phyloP scores from a whole-genome alignment of 2,329 filamentous ascomycete genomes.

The Botrytis sinoallii region DNA sequence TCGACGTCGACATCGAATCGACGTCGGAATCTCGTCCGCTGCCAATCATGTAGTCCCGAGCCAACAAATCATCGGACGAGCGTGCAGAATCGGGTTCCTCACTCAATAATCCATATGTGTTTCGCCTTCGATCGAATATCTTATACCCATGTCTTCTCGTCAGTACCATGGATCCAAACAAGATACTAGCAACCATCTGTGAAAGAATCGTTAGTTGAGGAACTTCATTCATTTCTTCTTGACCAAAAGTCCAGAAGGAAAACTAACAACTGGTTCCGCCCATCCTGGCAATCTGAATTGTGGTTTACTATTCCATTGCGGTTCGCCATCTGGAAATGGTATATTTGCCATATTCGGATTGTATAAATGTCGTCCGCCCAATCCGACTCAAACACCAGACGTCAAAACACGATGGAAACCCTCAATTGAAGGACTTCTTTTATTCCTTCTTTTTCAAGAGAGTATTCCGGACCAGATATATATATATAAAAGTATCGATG shows the following conservation, averaged over 20 bases:
- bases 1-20: constrained; percentile 32
- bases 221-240: not conserved
- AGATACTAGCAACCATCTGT: constrained; percentile 38
- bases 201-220: not conserved
- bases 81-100: constrained; percentile 33
- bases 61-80: constrained; percentile 35
- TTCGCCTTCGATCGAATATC: constrained; percentile 28
- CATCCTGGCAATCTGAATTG: constrained; percentile 38
- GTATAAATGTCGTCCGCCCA: not conserved
- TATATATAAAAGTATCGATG: not conserved
- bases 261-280: constrained; percentile 37
- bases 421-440: not conserved
- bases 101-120: constrained; percentile 27
- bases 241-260: not conserved
- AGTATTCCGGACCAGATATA: not conserved
- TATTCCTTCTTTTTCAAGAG: not conserved
- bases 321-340: constrained; percentile 24
- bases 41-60: constrained; percentile 33
- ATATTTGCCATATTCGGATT: constrained; percentile 7
- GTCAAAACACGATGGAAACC: not conserved
- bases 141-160: constrained; percentile 32
- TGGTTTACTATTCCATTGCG: constrained; percentile 36
- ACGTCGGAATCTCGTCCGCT: constrained; percentile 24
- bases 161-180: constrained; percentile 36
- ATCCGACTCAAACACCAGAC: not conserved